These are phyloP conservation scores for Pezicula neosporulosa DNA, from an alignment of 2,329 filamentous ascomycete species.

Conservation along the genomic window DNA sequence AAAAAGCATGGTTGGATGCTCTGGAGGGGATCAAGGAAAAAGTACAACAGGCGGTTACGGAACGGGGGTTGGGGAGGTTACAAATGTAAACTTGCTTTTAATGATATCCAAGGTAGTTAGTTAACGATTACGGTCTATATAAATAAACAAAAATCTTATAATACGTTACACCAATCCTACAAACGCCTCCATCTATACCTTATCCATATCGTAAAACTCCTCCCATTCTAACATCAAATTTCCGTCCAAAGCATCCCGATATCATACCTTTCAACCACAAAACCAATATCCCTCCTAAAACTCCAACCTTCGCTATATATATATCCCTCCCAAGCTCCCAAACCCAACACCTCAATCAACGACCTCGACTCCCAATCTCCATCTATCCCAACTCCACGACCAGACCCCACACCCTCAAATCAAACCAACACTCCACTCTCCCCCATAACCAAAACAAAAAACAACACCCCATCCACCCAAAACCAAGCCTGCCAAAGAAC, in stretches of 20 bases:
- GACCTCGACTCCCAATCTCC: slow-evolving; percentile 16
- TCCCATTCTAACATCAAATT: not conserved
- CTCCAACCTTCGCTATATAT: not conserved
- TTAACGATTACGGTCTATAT: slow-evolving; percentile 1
- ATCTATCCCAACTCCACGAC: slow-evolving; percentile 19
- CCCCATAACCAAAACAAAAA: no score
- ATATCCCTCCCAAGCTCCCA: not conserved
- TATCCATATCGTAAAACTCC: not conserved
- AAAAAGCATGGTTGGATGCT: slow-evolving; percentile 43
- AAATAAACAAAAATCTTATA: slow-evolving; percentile 1
- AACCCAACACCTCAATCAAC: not conserved
- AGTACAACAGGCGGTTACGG: slow-evolving; percentile 51
- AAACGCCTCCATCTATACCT: no score
- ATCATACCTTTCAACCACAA: not conserved
- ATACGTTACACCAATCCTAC: not conserved
- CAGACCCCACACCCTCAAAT: slow-evolving; percentile 16
- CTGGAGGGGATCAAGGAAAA: slow-evolving; percentile 41
- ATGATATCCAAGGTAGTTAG: not conserved
- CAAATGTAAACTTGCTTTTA: slow-evolving; percentile 34
- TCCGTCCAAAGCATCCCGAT: not conserved
- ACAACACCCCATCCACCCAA: slow-evolving; percentile 8
- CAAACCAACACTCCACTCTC: slow-evolving; percentile 8
- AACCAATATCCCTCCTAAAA: no score
- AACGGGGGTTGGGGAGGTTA: slow-evolving; percentile 54
- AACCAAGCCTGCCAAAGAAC: not conserved